Conservation (phyloP, 305 asterid genomes). For the Striga hermonthica region DNA sequence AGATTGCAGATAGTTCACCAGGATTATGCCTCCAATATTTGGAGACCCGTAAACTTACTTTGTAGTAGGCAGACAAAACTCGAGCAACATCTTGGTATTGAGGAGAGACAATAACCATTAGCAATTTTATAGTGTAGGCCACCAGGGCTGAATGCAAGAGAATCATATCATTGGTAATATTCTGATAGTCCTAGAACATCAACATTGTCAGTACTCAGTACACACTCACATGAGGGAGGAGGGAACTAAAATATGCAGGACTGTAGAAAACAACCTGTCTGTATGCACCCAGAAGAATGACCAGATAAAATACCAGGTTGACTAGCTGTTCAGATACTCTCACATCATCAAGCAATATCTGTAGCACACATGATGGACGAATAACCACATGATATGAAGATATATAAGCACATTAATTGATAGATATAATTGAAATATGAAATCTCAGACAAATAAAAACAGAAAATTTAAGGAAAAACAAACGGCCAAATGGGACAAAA, state of each 20-base stretch:
- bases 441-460: conserved; percentile 1
- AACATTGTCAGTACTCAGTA: conserved; percentile 27
- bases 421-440: background rate
- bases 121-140: conserved; percentile 74
- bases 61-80: conserved; percentile 72
- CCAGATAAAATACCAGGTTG: conserved; percentile 73
- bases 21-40: background rate
- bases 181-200: conserved; percentile 46
- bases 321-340: conserved; percentile 86
- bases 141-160: conserved; percentile 94
- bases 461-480: background rate
- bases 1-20: conserved; percentile 4
- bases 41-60: conserved; percentile 46
- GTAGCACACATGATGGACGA: conserved; percentile 35
- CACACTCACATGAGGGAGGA: conserved; percentile 10
- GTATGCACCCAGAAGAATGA: conserved; percentile 65
- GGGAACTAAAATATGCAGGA: conserved; percentile 21
- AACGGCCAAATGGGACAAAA: background rate
- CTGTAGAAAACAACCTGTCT: conserved; percentile 56
- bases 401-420: conserved; percentile 18
- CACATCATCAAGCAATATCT: conserved; percentile 83
- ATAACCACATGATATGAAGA: conserved; percentile 19
- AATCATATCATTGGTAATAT: conserved; percentile 60
- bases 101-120: conserved; percentile 73
- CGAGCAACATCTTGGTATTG: conserved; percentile 89